These are phyloP conservation scores for Notholithocarpus densiflorus DNA, from an alignment of 306 rosid species.

Conservation along the genomic window DNA sequence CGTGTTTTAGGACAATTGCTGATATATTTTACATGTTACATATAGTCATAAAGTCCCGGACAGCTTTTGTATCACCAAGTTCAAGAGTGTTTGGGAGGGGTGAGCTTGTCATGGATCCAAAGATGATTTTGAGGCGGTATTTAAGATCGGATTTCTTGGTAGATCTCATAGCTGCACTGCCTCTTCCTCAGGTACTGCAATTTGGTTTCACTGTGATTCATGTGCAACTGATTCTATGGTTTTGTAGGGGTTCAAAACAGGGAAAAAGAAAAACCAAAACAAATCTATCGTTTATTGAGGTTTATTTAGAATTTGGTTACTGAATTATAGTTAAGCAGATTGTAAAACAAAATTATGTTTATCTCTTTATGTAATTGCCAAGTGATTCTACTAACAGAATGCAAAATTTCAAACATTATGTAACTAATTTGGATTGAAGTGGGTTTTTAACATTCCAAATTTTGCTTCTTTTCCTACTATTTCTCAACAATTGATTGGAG, in stretches of 20 bases:
- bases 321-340: background rate
- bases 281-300: background rate
- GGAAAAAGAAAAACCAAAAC: background rate
- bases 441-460: background rate
- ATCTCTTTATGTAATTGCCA: background rate
- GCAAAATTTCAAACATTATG: background rate
- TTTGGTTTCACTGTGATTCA: background rate
- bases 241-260: background rate
- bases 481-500: background rate
- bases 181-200: conserved; percentile 86
- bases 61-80: conserved; percentile 74
- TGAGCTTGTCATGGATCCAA: conserved; percentile 78
- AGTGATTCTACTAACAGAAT: background rate
- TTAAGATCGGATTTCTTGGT: conserved; percentile 67
- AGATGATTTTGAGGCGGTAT: conserved; percentile 58
- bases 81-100: conserved; percentile 92
- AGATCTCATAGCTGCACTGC: conserved; percentile 74
- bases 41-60: conserved; percentile 70
- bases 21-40: conserved; percentile 70
- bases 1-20: conserved; percentile 77
- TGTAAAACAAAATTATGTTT: background rate
- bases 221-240: background rate
- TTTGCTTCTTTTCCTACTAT: no score
- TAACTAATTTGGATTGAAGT: background rate
- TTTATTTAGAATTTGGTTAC: background rate